Evolutionary conservation across 805 yeast species (phyloP).

Genomic region (Nakazawaea pomicola): DNA sequence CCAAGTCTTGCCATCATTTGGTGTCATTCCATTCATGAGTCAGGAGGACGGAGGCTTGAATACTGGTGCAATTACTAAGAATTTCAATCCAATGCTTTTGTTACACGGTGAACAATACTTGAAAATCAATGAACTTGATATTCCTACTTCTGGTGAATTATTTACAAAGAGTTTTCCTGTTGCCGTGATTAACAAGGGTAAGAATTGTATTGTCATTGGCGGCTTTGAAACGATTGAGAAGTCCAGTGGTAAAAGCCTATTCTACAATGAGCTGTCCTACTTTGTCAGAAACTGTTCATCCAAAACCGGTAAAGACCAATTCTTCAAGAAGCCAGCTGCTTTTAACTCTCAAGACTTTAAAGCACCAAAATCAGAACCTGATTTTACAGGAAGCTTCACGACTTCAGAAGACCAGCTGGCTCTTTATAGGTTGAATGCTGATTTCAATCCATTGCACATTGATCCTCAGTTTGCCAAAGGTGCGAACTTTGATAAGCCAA

Average conservation of each 20-base stretch:
- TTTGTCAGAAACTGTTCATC: constrained; percentile 76
- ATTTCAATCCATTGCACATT: constrained; percentile 91
- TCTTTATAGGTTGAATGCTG: constrained; percentile 87
- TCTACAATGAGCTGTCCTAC: constrained; percentile 78
- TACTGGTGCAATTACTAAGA: constrained; percentile 58
- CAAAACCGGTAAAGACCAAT: constrained; percentile 43
- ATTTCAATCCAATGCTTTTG: constrained; percentile 84
- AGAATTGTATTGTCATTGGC: constrained; percentile 74
- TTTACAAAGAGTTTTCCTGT: constrained; percentile 63
- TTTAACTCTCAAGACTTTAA: constrained; percentile 61
- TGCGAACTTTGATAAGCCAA: constrained; percentile 82
- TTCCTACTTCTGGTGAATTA: constrained; percentile 66
- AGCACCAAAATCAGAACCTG: constrained; percentile 64
- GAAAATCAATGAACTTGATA: constrained; percentile 67
- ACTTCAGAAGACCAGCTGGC: constrained; percentile 79
- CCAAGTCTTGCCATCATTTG: constrained; percentile 84
- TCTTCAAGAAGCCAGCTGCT: constrained; percentile 41
- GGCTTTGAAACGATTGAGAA: constrained; percentile 68
- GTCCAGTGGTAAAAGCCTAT: constrained; percentile 61
- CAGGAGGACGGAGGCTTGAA: constrained; percentile 52
- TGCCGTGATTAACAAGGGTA: constrained; percentile 77
- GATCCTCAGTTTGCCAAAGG: constrained; percentile 88
- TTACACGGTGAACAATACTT: constrained; percentile 95
- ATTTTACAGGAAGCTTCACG: constrained; percentile 51
- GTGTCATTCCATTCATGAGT: constrained; percentile 81